Percentiles rank a stretch among this genome's conserved stretches.
Conservation (phyloP, 2,329 filamentous ascomycete species). For the Aspergillus quadrilineatus region DNA sequence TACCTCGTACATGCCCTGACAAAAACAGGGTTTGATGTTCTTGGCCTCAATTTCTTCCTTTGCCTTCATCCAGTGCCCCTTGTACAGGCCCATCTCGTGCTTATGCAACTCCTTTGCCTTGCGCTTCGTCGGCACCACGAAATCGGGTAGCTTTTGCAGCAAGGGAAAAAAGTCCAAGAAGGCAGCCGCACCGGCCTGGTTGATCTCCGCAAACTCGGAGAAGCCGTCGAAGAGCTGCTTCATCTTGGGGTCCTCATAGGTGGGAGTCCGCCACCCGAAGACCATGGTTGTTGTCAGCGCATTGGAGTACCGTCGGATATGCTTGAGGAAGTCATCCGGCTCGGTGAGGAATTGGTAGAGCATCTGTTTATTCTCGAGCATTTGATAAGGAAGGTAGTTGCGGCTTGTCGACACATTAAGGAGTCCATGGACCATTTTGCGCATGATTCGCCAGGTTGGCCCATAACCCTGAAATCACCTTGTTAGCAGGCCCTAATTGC, state of each 20-base stretch:
- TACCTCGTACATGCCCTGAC: conserved; percentile 24
- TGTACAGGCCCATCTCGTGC: conserved; percentile 45
- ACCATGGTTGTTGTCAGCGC: conserved; percentile 53
- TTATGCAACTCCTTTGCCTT: conserved; percentile 46
- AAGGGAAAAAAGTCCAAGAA: conserved; percentile 50
- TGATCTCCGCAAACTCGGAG: conserved; percentile 44
- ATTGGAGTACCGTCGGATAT: conserved; percentile 51
- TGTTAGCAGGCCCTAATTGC: no score
- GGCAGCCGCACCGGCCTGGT: conserved; percentile 43
- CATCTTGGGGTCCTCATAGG: conserved; percentile 44
- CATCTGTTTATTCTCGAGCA: conserved; percentile 58
- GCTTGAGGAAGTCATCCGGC: conserved; percentile 45
- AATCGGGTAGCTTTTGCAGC: conserved; percentile 47
- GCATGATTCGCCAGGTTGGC: conserved; percentile 11
- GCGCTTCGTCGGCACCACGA: conserved; percentile 34
- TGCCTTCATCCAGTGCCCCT: conserved; percentile 43
- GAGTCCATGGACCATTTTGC: conserved; percentile 44
- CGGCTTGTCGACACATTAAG: conserved; percentile 50
- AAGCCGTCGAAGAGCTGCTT: conserved; percentile 42
- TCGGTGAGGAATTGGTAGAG: conserved; percentile 46
- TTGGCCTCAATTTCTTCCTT: conserved; percentile 36
- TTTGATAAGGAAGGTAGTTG: conserved; percentile 56
- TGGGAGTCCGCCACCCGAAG: conserved; percentile 48
- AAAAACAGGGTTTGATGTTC: conserved; percentile 32
- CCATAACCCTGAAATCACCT: background rate